These are phyloP conservation scores for Triadica sebifera DNA, from an alignment of 345 rosid species.

Conservation along the genomic window DNA sequence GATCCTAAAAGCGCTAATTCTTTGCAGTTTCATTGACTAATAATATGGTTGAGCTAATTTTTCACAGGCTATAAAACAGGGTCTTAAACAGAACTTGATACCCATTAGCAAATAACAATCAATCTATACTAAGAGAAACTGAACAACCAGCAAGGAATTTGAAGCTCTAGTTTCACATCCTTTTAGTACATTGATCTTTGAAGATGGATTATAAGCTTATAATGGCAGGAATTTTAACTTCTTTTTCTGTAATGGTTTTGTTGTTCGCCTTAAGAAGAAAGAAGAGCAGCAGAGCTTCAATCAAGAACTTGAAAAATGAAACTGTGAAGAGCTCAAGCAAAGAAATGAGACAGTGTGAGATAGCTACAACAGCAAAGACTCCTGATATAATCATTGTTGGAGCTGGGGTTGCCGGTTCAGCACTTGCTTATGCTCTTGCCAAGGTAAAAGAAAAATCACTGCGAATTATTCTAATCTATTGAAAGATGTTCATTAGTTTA, in stretches of 20 bases:
- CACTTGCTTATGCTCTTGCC: slow-evolving; percentile 7
- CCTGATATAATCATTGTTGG: slow-evolving; percentile 9
- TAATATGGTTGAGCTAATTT: too few species aligned
- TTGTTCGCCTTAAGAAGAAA: background rate
- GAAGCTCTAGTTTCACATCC: too few species aligned
- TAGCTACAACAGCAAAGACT: background rate
- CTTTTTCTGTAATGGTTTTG: background rate
- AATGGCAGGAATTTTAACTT: background rate
- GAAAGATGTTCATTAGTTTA: too few species aligned
- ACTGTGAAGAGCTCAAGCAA: background rate
- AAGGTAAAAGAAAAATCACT: background rate
- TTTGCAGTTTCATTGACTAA: too few species aligned
- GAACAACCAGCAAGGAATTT: too few species aligned
- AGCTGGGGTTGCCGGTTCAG: slow-evolving; percentile 6
- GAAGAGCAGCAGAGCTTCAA: background rate
- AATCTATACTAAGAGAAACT: too few species aligned
- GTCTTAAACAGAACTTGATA: too few species aligned
- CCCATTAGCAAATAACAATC: too few species aligned
- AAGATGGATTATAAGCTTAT: slow-evolving; percentile 5
- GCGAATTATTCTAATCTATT: too few species aligned
- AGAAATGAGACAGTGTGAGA: background rate
- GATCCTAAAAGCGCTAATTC: too few species aligned
- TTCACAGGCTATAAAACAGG: too few species aligned
- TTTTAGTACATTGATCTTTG: background rate
- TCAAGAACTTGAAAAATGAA: background rate